Percentiles rank a stretch among this genome's conserved stretches.
Evolutionary conservation across 176 grass and related monocot genomes (phyloP).

Genomic region (Urochloa ruziziensis): DNA sequence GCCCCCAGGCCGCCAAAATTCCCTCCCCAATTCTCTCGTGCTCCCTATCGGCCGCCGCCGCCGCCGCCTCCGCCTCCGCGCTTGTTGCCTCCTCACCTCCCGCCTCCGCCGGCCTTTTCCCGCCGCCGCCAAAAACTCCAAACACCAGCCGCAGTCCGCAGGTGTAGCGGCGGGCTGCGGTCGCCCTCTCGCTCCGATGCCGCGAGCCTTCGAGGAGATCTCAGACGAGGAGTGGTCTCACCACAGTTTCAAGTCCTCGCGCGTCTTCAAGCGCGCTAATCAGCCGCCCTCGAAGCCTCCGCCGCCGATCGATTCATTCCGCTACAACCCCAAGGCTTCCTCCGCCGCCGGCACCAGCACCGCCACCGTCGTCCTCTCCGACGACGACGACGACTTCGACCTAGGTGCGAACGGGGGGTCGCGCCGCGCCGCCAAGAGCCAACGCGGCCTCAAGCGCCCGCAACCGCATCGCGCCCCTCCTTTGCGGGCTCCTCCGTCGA

Average conservation of each 20-base stretch:
- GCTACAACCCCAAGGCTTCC: slow-evolving; percentile 44
- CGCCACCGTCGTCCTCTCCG: slow-evolving; percentile 31
- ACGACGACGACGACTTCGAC: slow-evolving; percentile 51
- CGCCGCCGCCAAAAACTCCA: slow-evolving; percentile 24
- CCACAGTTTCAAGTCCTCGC: slow-evolving; percentile 61
- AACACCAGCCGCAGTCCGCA: background rate
- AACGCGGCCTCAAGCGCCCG: slow-evolving; percentile 50
- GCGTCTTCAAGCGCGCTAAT: slow-evolving; percentile 59
- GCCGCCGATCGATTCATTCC: slow-evolving; percentile 86
- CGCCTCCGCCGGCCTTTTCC: background rate
- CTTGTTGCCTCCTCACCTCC: background rate
- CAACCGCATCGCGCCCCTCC: slow-evolving; percentile 40
- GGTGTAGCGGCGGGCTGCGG: background rate
- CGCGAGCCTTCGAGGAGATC: slow-evolving; percentile 76
- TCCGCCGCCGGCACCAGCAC: slow-evolving; percentile 2
- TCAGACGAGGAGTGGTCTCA: slow-evolving; percentile 82
- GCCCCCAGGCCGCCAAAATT: slow-evolving; percentile 44
- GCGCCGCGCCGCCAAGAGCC: slow-evolving; percentile 42
- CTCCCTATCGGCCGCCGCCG: background rate
- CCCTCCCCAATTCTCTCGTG: slow-evolving; percentile 16
- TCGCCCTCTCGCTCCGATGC: slow-evolving; percentile 38
- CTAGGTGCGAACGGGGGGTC: slow-evolving; percentile 37
- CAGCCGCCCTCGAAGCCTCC: slow-evolving; percentile 43
- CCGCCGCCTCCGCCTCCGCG: background rate
- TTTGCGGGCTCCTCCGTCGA: slow-evolving; percentile 24